Percentiles rank a stretch among this genome's conserved stretches.
phyloP scores from a whole-genome alignment of 768 basidiomycete species.

The Termitomyces sp. region DNA sequence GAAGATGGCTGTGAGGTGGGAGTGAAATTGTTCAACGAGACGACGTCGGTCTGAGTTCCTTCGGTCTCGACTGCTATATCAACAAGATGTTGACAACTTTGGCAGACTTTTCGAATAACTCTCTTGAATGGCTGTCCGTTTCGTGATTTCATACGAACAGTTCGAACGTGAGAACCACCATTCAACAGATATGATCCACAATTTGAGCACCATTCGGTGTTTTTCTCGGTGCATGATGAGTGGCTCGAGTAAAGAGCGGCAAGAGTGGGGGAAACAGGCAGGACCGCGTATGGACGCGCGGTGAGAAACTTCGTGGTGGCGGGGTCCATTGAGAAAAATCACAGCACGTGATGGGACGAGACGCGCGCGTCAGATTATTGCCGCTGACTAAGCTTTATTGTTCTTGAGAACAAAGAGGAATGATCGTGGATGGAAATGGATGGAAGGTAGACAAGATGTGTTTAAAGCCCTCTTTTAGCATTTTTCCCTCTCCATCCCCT shows the following conservation, averaged over 20 bases:
- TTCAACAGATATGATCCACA: slow-evolving; percentile 48
- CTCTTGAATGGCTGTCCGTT: slow-evolving; percentile 15
- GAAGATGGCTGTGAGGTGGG: not conserved
- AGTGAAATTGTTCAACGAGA: not conserved
- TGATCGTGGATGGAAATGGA: slow-evolving; percentile 1
- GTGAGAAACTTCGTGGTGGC: slow-evolving; percentile 40
- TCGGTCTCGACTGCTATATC: slow-evolving; percentile 15
- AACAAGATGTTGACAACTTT: slow-evolving; percentile 21
- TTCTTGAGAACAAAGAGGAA: slow-evolving; percentile 15
- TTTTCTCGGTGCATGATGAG: slow-evolving; percentile 20
- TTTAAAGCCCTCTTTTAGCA: slow-evolving; percentile 6
- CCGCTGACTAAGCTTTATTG: slow-evolving; percentile 13
- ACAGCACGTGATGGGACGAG: slow-evolving; percentile 4
- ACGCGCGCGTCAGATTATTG: not conserved
- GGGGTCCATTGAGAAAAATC: slow-evolving; percentile 11
- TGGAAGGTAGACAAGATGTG: not conserved
- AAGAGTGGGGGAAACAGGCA: slow-evolving; percentile 47
- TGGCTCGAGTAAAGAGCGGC: slow-evolving; percentile 57
- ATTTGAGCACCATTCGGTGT: slow-evolving; percentile 32
- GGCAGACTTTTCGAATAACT: slow-evolving; percentile 22
- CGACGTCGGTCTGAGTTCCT: not conserved
- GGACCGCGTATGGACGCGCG: slow-evolving; percentile 42
- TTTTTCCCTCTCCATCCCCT: slow-evolving; percentile 4
- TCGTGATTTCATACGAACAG: slow-evolving; percentile 23
- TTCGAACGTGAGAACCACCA: slow-evolving; percentile 29